These are phyloP conservation scores for Chytriomyces hyalinus DNA, from an alignment of 192 early-diverging fungal genomes.

Conservation along the genomic window DNA sequence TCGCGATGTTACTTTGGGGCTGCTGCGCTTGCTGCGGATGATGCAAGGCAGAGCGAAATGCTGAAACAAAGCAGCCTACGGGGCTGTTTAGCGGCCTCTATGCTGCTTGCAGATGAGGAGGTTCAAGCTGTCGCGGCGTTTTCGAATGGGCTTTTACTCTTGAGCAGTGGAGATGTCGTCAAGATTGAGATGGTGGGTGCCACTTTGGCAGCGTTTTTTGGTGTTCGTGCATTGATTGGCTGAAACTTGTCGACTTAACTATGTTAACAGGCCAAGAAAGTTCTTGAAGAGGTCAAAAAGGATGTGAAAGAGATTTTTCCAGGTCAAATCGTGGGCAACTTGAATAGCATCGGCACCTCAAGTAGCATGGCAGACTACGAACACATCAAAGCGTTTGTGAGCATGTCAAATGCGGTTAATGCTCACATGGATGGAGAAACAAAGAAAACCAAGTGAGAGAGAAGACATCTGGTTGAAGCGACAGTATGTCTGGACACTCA, in stretches of 20 bases:
- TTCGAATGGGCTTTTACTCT: constrained; percentile 22
- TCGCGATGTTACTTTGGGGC: constrained; percentile 33
- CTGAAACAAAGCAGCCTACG: neutral
- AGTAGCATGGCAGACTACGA: constrained; percentile 13
- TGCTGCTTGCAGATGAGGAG: constrained; percentile 1
- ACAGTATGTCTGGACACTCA: too few species aligned
- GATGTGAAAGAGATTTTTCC: constrained; percentile 7
- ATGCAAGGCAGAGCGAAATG: neutral
- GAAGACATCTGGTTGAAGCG: too few species aligned
- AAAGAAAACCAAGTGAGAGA: constrained; percentile 29
- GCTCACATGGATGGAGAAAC: constrained; percentile 14
- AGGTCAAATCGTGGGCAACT: too few species aligned
- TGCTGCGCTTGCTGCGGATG: constrained; percentile 25
- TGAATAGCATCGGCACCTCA: neutral
- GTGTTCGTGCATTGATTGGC: too few species aligned
- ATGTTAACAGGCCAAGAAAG: constrained; percentile 14
- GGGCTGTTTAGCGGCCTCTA: neutral
- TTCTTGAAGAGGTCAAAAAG: constrained; percentile 17
- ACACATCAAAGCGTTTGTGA: constrained; percentile 21
- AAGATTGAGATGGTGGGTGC: constrained; percentile 14
- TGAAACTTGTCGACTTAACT: neutral
- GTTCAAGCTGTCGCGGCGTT: constrained; percentile 13
- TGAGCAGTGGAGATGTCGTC: constrained; percentile 6
- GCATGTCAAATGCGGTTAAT: constrained; percentile 10
- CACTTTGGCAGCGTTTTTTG: too few species aligned